Conservation (phyloP, 441 rosid species). For the Omphalea diandra region DNA sequence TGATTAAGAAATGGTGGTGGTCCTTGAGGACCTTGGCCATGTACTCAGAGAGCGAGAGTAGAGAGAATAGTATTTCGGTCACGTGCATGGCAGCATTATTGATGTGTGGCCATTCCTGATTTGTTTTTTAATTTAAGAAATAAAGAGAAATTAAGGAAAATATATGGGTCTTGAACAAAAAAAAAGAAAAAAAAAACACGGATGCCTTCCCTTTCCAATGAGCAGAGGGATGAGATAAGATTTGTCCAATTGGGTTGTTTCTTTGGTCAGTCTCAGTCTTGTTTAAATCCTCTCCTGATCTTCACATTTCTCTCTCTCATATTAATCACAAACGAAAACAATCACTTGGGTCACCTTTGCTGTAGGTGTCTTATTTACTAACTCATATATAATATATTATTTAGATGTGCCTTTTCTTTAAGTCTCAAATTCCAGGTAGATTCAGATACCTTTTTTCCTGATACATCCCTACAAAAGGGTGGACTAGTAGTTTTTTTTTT, state of each 20-base stretch:
- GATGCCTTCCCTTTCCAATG: conserved; percentile 43
- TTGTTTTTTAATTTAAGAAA: no score
- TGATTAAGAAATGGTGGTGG: neutral
- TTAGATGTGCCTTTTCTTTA: conserved; percentile 16
- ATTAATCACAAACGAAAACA: neutral
- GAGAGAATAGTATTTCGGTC: conserved; percentile 28
- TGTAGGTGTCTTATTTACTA: no score
- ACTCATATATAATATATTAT: no score
- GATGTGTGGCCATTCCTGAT: conserved; percentile 49
- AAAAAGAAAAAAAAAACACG: conserved; percentile 15
- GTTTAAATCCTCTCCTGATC: conserved; percentile 49
- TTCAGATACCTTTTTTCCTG: conserved; percentile 56
- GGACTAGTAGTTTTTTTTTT: no score
- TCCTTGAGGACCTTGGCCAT: neutral
- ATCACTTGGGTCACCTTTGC: conserved; percentile 16
- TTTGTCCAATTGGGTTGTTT: conserved; percentile 30
- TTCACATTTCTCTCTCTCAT: neutral
- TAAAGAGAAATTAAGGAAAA: conserved; percentile 8
- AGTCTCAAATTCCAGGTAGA: conserved; percentile 64
- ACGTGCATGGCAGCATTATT: conserved; percentile 54
- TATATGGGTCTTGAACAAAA: no score
- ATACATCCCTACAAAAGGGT: conserved; percentile 32
- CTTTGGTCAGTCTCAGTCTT: conserved; percentile 24
- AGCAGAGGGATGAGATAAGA: conserved; percentile 41
- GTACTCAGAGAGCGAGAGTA: neutral